Conservation (phyloP, 306 rosid genomes). For the Echinosophora koreensis region DNA sequence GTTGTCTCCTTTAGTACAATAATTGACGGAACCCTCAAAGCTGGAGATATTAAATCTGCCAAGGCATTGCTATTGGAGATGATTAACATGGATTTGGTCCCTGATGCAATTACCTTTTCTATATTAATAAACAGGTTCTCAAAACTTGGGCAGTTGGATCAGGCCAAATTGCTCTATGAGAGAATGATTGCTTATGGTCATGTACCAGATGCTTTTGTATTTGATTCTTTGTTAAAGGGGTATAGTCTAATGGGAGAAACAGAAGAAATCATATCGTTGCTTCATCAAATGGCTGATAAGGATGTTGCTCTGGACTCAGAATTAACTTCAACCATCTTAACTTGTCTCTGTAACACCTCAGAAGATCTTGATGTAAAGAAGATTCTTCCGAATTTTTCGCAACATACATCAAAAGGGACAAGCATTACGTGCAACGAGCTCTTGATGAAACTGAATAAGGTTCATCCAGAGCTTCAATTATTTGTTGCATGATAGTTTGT, state of each 20-base stretch:
- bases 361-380: slow-evolving; percentile 58
- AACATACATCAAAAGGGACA: slow-evolving; percentile 51
- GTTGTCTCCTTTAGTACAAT: slow-evolving; percentile 70
- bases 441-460: slow-evolving; percentile 57
- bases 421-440: slow-evolving; percentile 61
- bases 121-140: slow-evolving; percentile 65
- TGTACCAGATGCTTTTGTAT: slow-evolving; percentile 62
- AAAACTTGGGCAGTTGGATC: slow-evolving; percentile 70
- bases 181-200: slow-evolving; percentile 70
- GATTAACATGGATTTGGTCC: slow-evolving; percentile 62
- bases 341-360: slow-evolving; percentile 63
- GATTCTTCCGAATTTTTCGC: slow-evolving; percentile 68
- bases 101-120: slow-evolving; percentile 70
- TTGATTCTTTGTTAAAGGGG: slow-evolving; percentile 78
- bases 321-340: slow-evolving; percentile 70
- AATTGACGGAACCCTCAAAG: slow-evolving; percentile 71
- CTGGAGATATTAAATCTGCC: slow-evolving; percentile 70
- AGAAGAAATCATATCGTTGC: slow-evolving; percentile 61
- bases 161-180: slow-evolving; percentile 66
- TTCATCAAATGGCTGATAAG: slow-evolving; percentile 73
- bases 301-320: slow-evolving; percentile 68
- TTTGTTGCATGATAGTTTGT: slow-evolving; percentile 37
- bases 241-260: slow-evolving; percentile 62
- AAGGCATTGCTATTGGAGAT: slow-evolving; percentile 65
- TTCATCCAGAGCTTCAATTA: slow-evolving; percentile 65